Evolutionary conservation across 805 yeast species (phyloP).

Genomic region (Zygoascus biomembranicola): DNA sequence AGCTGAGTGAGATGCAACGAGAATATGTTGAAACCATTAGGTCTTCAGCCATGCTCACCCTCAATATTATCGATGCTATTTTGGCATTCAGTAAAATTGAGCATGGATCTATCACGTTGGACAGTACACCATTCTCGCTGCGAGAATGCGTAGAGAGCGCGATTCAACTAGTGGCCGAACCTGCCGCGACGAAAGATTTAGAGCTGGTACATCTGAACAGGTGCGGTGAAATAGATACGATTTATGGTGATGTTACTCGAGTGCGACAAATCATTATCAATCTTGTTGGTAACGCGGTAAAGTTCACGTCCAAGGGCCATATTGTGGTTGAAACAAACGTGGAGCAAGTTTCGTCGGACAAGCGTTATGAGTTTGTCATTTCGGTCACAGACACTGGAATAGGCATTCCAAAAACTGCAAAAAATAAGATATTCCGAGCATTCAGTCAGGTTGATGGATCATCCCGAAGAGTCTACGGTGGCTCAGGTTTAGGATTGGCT

Average conservation of each 20-base stretch:
- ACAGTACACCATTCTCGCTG: slow-evolving; percentile 37
- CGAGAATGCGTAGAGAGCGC: slow-evolving; percentile 41
- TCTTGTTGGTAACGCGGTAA: slow-evolving; percentile 46
- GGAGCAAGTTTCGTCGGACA: slow-evolving; percentile 27
- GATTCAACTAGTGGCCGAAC: slow-evolving; percentile 41
- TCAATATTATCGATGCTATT: slow-evolving; percentile 46
- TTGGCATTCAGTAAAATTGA: slow-evolving; percentile 48
- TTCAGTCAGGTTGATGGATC: slow-evolving; percentile 52
- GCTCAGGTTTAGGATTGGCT: slow-evolving; percentile 44
- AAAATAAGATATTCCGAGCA: slow-evolving; percentile 42
- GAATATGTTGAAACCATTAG: slow-evolving; percentile 47
- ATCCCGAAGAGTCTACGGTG: slow-evolving; percentile 43
- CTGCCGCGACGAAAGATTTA: slow-evolving; percentile 36
- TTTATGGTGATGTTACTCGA: slow-evolving; percentile 43
- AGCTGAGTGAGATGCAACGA: slow-evolving; percentile 35
- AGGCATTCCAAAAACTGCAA: slow-evolving; percentile 40
- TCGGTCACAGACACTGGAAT: slow-evolving; percentile 45
- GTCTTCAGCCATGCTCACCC: slow-evolving; percentile 42
- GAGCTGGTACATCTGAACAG: slow-evolving; percentile 39
- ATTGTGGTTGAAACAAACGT: slow-evolving; percentile 31
- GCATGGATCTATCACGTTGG: slow-evolving; percentile 43
- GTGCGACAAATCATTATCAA: slow-evolving; percentile 45
- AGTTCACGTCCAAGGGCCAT: slow-evolving; percentile 39
- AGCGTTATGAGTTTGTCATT: slow-evolving; percentile 34
- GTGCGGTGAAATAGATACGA: slow-evolving; percentile 32